Conservation (phyloP, 2,329 filamentous ascomycete genomes). For the Talaromyces marneffei region DNA sequence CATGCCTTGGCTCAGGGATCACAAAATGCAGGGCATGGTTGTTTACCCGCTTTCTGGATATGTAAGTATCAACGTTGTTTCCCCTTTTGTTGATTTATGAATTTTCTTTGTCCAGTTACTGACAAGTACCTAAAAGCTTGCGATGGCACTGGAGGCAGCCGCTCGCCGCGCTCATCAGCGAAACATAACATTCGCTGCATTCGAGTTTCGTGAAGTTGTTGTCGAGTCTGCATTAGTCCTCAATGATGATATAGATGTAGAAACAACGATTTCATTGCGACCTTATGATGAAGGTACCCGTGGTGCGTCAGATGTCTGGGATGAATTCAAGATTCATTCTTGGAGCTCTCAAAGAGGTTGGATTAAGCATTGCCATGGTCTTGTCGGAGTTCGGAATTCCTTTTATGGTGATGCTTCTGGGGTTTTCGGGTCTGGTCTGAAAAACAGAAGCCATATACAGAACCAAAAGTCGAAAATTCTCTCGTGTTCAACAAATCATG, state of each 20-base stretch:
- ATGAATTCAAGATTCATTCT: constrained; percentile 25
- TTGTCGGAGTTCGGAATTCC: constrained; percentile 22
- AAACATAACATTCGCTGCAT: constrained; percentile 35
- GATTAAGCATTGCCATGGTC: constrained; percentile 24
- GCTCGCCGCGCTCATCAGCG: constrained; percentile 23
- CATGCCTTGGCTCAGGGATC: constrained; percentile 31
- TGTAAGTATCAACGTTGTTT: not conserved
- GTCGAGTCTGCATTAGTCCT: constrained; percentile 46
- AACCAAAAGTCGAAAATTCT: not conserved
- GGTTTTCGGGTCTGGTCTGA: not conserved
- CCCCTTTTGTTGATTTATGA: not conserved
- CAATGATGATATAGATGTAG: constrained; percentile 43
- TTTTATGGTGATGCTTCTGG: constrained; percentile 18
- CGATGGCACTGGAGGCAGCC: constrained; percentile 31
- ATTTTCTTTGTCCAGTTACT: not conserved
- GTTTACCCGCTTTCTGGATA: constrained; percentile 26
- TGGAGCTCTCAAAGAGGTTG: constrained; percentile 24
- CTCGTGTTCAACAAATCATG: constrained; percentile 14
- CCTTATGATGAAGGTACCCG: constrained; percentile 33
- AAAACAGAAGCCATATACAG: not conserved
- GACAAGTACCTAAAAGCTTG: constrained; percentile 16
- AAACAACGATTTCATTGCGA: constrained; percentile 47
- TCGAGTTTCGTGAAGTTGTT: constrained; percentile 45
- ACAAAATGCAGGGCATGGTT: constrained; percentile 29
- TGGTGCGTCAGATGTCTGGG: constrained; percentile 25